phyloP scores from a whole-genome alignment of 495 filamentous ascomycete species.

The Symbiotaphrina buchneri region DNA sequence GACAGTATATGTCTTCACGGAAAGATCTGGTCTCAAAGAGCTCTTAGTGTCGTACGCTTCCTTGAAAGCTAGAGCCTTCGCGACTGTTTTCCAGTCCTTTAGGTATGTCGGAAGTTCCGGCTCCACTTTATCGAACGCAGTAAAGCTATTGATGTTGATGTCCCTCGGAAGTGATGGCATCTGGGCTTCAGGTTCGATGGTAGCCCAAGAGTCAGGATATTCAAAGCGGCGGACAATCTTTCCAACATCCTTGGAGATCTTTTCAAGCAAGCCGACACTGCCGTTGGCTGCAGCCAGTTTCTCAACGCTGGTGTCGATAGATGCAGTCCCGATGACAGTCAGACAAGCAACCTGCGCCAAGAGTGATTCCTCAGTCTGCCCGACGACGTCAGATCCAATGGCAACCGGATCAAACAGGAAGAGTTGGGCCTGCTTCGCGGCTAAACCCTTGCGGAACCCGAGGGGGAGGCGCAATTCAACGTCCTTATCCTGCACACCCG shows the following conservation, averaged over 20 bases:
- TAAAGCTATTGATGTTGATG: conserved; percentile 60
- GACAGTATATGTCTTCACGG: conserved; percentile 67
- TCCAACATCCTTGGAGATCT: conserved; percentile 40
- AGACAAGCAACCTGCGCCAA: conserved; percentile 65
- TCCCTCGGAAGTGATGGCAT: conserved; percentile 27
- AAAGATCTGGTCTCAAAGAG: conserved; percentile 62
- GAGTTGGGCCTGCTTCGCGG: conserved; percentile 41
- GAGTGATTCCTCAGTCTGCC: conserved; percentile 26
- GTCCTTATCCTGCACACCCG: conserved; percentile 66
- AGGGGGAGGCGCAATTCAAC: conserved; percentile 69
- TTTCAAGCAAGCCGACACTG: conserved; percentile 29
- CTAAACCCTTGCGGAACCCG: conserved; percentile 39
- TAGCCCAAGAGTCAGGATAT: conserved; percentile 57
- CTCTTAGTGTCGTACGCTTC: conserved; percentile 65
- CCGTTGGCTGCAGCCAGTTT: conserved; percentile 34
- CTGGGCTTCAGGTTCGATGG: conserved; percentile 32
- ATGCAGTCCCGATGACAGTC: conserved; percentile 37
- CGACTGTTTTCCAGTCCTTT: conserved; percentile 55
- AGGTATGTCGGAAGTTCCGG: conserved; percentile 39
- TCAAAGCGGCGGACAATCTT: conserved; percentile 48
- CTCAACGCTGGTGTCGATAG: conserved; percentile 20
- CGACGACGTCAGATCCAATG: conserved; percentile 38
- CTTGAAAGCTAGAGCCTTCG: conserved; percentile 79
- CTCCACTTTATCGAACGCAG: conserved; percentile 56
- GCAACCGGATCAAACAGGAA: conserved; percentile 47